These are phyloP conservation scores for Capillidium heterosporum DNA, from an alignment of 371 early-diverging fungal species.

Conservation along the genomic window DNA sequence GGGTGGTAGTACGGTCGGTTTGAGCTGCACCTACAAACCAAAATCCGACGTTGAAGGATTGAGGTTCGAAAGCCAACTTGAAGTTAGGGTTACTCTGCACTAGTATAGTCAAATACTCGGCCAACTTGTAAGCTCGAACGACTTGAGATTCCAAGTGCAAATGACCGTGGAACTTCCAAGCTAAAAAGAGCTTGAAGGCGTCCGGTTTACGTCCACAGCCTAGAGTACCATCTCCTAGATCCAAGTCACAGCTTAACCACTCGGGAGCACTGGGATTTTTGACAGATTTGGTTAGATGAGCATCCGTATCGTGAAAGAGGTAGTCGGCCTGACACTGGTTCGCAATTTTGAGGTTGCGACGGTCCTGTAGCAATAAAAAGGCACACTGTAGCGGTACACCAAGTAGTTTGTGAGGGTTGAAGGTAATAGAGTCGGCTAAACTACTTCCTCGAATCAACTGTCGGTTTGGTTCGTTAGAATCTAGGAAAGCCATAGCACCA, in stretches of 20 bases:
- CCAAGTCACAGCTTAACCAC: constrained; percentile 8
- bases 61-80: constrained; percentile 16
- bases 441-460: constrained; percentile 26
- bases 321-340: constrained; percentile 50
- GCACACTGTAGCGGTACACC: constrained; percentile 75
- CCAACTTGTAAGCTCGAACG: constrained; percentile 21
- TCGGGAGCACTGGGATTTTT: not conserved
- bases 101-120: constrained; percentile 17
- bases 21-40: constrained; percentile 32
- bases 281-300: constrained; percentile 9
- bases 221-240: constrained; percentile 63
- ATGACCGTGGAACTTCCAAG: constrained; percentile 62
- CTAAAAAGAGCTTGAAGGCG: constrained; percentile 61
- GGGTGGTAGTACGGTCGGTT: not conserved
- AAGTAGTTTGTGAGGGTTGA: constrained; percentile 77
- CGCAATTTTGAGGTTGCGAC: constrained; percentile 27
- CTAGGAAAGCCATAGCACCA: constrained; percentile 51
- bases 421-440: constrained; percentile 46
- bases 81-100: constrained; percentile 12
- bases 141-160: constrained; percentile 27
- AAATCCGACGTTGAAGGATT: constrained; percentile 40
- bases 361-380: constrained; percentile 36
- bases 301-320: constrained; percentile 49
- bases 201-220: constrained; percentile 78
- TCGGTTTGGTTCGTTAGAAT: constrained; percentile 15